phyloP scores from a whole-genome alignment of 176 grass and related monocot genomes.

The Cenchrus fungigraminus region DNA sequence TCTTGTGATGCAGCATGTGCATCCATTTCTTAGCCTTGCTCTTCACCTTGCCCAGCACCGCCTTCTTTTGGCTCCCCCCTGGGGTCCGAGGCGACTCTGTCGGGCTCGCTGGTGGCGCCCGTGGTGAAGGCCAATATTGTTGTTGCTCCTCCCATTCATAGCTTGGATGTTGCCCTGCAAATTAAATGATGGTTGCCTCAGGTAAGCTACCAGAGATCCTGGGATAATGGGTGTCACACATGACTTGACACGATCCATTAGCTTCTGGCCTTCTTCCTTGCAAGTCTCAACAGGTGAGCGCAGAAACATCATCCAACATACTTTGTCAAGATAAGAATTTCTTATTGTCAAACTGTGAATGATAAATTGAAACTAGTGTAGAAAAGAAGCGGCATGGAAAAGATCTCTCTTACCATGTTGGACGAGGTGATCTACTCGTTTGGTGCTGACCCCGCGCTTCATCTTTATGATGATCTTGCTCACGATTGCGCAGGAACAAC shows the following conservation, averaged over 20 bases:
- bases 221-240: not conserved
- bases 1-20: conserved; percentile 67
- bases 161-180: conserved; percentile 48
- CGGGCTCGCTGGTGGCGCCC: conserved; percentile 52
- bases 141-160: conserved; percentile 64
- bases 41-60: conserved; percentile 67
- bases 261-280: not conserved
- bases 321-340: not conserved
- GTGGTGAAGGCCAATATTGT: conserved; percentile 49
- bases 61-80: conserved; percentile 59
- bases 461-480: conserved; percentile 37
- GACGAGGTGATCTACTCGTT: conserved; percentile 21
- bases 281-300: not conserved
- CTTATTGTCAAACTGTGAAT: not conserved
- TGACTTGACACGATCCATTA: not conserved
- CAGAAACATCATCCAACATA: not conserved
- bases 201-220: not conserved
- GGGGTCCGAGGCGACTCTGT: conserved; percentile 47
- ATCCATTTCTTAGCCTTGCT: conserved; percentile 83
- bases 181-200: not conserved
- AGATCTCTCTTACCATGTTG: conserved; percentile 34
- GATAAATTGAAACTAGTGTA: not conserved
- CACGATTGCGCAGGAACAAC: conserved; percentile 30
- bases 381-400: not conserved
- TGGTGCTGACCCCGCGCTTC: conserved; percentile 51